Conservation (phyloP, 768 basidiomycete genomes). For the Pulveroboletus sp. region DNA sequence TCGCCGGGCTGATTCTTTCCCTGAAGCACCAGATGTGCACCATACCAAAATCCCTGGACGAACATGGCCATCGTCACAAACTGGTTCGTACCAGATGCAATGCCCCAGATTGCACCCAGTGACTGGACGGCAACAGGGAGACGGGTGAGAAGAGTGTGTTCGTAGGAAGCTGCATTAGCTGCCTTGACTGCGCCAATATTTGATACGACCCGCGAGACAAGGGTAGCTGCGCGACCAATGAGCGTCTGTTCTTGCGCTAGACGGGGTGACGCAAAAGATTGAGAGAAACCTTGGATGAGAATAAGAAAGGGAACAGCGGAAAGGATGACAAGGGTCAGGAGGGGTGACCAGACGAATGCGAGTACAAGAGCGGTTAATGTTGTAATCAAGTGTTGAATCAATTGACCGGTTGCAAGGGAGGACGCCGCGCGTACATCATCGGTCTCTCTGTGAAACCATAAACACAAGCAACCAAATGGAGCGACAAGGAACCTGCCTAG, state of each 20-base stretch:
- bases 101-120: constrained; percentile 73
- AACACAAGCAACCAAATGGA: neutral
- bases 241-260: constrained; percentile 64
- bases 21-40: constrained; percentile 80
- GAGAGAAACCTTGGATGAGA: constrained; percentile 73
- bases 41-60: constrained; percentile 97
- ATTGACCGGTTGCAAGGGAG: constrained; percentile 72
- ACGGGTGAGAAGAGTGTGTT: constrained; percentile 46
- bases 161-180: constrained; percentile 72
- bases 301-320: constrained; percentile 82
- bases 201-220: constrained; percentile 71
- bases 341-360: constrained; percentile 75
- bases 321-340: constrained; percentile 89
- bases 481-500: constrained; percentile 47
- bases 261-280: constrained; percentile 64
- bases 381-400: constrained; percentile 81
- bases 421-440: constrained; percentile 88
- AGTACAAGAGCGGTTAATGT: constrained; percentile 76
- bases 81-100: constrained; percentile 64
- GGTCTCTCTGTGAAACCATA: constrained; percentile 65
- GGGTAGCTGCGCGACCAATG: constrained; percentile 69
- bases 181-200: constrained; percentile 91
- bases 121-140: constrained; percentile 47
- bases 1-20: constrained; percentile 67
- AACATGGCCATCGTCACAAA: constrained; percentile 92